Evolutionary conservation across 2,329 filamentous ascomycete genomes (phyloP).

Genomic region (Aspergillus glaucus): DNA sequence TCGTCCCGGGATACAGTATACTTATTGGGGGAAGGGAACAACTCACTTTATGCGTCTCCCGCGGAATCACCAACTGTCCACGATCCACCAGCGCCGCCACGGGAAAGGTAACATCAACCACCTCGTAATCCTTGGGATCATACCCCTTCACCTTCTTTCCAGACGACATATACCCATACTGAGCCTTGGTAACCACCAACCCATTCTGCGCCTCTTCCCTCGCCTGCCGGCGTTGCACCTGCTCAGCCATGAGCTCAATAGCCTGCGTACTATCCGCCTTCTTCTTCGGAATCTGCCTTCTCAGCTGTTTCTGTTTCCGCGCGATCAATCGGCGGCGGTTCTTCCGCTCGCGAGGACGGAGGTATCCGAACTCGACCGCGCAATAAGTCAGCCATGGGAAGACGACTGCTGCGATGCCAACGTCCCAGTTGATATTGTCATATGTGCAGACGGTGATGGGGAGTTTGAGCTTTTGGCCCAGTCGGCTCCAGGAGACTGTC

Average conservation of each 20-base stretch:
- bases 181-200: conserved; percentile 34
- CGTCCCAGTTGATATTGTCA: conserved; percentile 26
- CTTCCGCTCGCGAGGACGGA: conserved; percentile 33
- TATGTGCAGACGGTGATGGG: conserved; percentile 34
- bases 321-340: conserved; percentile 29
- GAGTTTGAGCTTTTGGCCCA: conserved; percentile 35
- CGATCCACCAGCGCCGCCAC: conserved; percentile 40
- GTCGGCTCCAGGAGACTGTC: conserved; percentile 34
- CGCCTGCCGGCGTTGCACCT: conserved; percentile 33
- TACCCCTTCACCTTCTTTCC: conserved; percentile 14
- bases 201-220: conserved; percentile 30
- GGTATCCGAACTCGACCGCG: conserved; percentile 36
- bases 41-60: conserved; percentile 30
- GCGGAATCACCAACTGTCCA: conserved; percentile 34
- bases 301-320: conserved; percentile 31
- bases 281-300: conserved; percentile 29
- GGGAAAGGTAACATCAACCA: conserved; percentile 38
- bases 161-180: conserved; percentile 34
- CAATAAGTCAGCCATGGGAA: conserved; percentile 37
- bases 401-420: conserved; percentile 29
- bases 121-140: conserved; percentile 17
- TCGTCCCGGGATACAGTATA: background rate
- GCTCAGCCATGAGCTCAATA: conserved; percentile 35
- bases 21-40: background rate
- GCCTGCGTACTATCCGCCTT: conserved; percentile 33